These are phyloP conservation scores for Garcia nutans DNA, from an alignment of 345 rosid genomes.

Conservation along the genomic window DNA sequence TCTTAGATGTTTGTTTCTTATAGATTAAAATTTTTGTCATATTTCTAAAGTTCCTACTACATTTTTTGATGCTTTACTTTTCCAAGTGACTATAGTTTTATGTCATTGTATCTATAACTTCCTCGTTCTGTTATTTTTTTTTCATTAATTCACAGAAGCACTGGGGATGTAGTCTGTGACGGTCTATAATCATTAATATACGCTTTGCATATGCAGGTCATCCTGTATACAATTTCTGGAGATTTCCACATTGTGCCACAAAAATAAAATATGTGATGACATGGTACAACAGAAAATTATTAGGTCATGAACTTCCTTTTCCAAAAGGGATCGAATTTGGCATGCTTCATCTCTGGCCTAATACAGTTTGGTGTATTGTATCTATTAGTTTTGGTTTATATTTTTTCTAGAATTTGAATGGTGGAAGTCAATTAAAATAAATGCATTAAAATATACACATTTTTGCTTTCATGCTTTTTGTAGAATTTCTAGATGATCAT, in stretches of 20 bases:
- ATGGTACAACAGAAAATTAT: too few species aligned
- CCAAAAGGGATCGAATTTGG: neutral
- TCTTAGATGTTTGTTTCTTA: neutral
- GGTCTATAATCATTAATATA: too few species aligned
- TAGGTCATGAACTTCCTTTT: too few species aligned
- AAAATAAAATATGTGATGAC: too few species aligned
- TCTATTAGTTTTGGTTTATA: neutral
- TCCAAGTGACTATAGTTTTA: neutral
- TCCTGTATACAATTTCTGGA: too few species aligned
- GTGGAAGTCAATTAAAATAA: neutral
- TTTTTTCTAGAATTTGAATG: neutral
- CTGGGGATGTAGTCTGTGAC: too few species aligned
- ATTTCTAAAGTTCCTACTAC: neutral
- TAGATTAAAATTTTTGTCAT: neutral
- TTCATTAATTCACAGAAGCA: too few species aligned
- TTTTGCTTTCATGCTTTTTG: neutral
- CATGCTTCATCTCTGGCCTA: neutral
- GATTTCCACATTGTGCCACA: too few species aligned
- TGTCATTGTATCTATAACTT: neutral
- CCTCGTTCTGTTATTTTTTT: neutral
- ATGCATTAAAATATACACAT: neutral
- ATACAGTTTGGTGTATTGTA: neutral
- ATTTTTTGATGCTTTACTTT: neutral
- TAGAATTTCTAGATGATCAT: neutral
- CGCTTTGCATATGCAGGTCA: too few species aligned